Percentiles rank a stretch among this genome's conserved stretches.
Evolutionary conservation across 495 filamentous ascomycete species (phyloP).

Genomic region (Hyphodiscus hymeniophilus): DNA sequence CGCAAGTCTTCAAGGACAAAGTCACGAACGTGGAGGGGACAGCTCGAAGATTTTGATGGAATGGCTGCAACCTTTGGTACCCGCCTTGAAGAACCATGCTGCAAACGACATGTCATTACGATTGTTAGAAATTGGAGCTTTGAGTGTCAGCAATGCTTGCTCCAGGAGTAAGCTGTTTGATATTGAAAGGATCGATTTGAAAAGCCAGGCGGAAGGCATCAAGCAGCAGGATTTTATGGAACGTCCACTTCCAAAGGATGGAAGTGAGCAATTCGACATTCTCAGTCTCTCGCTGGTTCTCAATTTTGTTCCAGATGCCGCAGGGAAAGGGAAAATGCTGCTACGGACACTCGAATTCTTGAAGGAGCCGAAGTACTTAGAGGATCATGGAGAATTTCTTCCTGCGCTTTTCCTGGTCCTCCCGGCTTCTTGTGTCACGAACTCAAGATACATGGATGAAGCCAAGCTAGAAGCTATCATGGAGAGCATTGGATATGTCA

Average conservation of each 20-base stretch:
- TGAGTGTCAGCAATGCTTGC: constrained; percentile 79
- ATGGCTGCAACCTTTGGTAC: constrained; percentile 58
- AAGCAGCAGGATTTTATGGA: constrained; percentile 91
- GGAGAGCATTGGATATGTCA: constrained; percentile 62
- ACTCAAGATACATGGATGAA: constrained; percentile 86
- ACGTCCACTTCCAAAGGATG: constrained; percentile 56
- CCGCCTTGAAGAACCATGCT: constrained; percentile 19
- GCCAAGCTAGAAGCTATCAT: constrained; percentile 64
- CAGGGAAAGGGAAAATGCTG: constrained; percentile 81
- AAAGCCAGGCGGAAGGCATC: constrained; percentile 75
- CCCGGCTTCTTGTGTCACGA: constrained; percentile 78
- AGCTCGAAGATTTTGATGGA: constrained; percentile 78
- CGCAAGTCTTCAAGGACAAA: constrained; percentile 84
- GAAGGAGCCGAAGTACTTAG: constrained; percentile 19
- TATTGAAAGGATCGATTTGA: constrained; percentile 81
- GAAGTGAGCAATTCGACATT: constrained; percentile 68
- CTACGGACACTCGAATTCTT: constrained; percentile 63
- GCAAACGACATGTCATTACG: constrained; percentile 31
- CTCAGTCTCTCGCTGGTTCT: constrained; percentile 92
- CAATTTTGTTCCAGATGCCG: constrained; percentile 79
- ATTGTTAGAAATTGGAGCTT: constrained; percentile 83
- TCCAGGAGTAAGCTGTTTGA: constrained; percentile 61
- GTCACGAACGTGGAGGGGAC: constrained; percentile 78
- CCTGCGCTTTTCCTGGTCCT: constrained; percentile 87
- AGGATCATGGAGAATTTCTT: constrained; percentile 32